Evolutionary conservation across 352 stramenopile species (phyloP), one percentile per base, ranked within the genome.

Genomic region (Pythium volutum): DNA sequence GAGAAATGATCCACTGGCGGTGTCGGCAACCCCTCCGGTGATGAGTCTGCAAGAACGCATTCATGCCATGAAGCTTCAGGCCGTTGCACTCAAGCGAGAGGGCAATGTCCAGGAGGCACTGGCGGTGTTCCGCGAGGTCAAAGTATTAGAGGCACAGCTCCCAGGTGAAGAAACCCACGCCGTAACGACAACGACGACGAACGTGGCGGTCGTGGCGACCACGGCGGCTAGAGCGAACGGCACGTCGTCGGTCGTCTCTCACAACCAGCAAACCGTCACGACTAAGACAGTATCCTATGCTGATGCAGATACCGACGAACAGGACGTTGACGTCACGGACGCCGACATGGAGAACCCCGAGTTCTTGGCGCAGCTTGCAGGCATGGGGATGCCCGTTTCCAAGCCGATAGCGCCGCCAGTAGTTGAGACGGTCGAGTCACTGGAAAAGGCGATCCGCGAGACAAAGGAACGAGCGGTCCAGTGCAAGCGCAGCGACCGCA

Each of bases 271-370:
- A 31, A 6, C 18, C 18, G 20, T 27, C 29, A 11, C 29, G 25
- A 39, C 18, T 16, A 27, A 31, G n/a, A n/a, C n/a, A 39, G 15
- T 45, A 31, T 29, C 36, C 20, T 29, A 23, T 64, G 23, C n/a
- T 2, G 38, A 6, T 18, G 18, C 39, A 20, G 38, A 27, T 8
- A 23, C 43, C 26, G 52, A 59, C 38, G 29, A 69, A 20, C 60
- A 76, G 23, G 65, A 71, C n/a, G 66, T 90, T 14, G 73, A 91
- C 57, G 79, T 91, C 33, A 91, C 84, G 18, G 84, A 91, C 18
- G 80, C 89, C 38, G 84, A 93, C 42, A 88, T 93, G 80, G 47
- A 79, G 27, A 70, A 93, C 42, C 84, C 84, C 3, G 78, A 83
- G 31, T 89, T 78, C 64, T 62, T 89, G 27, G 70, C 81, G 18